Base-by-base conservation (phyloP, 176 grass and related monocot genomes). In the Phyllostachys edulis region DNA sequence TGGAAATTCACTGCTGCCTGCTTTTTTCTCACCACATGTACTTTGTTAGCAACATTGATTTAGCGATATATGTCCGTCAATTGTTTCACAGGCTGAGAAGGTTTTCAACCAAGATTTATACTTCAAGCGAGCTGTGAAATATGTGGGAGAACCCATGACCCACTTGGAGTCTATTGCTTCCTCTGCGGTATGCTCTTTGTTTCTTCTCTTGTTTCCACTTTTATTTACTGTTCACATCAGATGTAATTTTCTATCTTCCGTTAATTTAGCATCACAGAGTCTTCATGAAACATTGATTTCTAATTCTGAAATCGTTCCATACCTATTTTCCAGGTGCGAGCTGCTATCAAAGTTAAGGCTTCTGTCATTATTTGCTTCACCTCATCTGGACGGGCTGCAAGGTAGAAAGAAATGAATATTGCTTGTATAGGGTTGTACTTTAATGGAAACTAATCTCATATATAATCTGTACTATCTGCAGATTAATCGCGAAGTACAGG, bases 91-190 rank as follows among this genome's bases (percentile, higher is more conserved):
- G 97, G 91, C 93, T 57, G 97, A 99, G 88, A 99, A 99, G 81
- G 97, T 99, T 51, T 99, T 96, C 82, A 99, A 99, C 84, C 93
- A 96, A 83, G 97, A 94, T 88, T 85, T 94, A 39, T 99, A 96
- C 82, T 99, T 94, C 75, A 99, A 99, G 80, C 89, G 85, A 67
- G 88, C 93, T 21, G 97, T 99, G 67, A 99, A 96, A 78, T 89
- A 89, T 84, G 93, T 99, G 17, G 97, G 91, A 59, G 97, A 99
- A 75, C 97, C 96, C 52, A 99, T 99, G 97, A 89, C 91, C 61
- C 97, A 99, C 84, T 87, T 96, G 93, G 97, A 99, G 66, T 94
- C 97, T 69, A 99, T 99, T 84, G 97, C 97, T 67, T 99, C 97
- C 45, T 94, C 97, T 63, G 93, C 97, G 5, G 97, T 99, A 89